Evolutionary conservation across 345 rosid genomes (phyloP).

Genomic region (Tarenaya hassleriana): DNA sequence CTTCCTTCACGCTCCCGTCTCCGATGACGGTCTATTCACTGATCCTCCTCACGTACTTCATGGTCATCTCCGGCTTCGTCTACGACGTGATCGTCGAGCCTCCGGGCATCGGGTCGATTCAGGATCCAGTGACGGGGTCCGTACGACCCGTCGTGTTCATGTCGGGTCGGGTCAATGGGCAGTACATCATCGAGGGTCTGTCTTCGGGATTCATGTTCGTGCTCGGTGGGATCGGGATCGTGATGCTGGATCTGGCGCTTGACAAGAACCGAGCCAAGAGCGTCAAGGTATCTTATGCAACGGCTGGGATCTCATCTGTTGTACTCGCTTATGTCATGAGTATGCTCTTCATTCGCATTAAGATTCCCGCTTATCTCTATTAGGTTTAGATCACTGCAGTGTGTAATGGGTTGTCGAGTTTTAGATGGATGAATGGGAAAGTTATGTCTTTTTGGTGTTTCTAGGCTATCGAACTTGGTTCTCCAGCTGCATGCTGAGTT

Average conservation of each 20-base stretch:
- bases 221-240: slow-evolving; percentile 78
- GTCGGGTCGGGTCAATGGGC: slow-evolving; percentile 87
- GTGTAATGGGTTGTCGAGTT: slow-evolving; percentile 16
- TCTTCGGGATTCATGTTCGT: slow-evolving; percentile 97
- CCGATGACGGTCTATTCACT: slow-evolving; percentile 82
- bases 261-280: slow-evolving; percentile 81
- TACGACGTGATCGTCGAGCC: slow-evolving; percentile 96
- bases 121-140: slow-evolving; percentile 80
- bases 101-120: slow-evolving; percentile 91
- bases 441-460: slow-evolving; percentile 1
- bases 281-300: slow-evolving; percentile 70
- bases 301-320: slow-evolving; percentile 68
- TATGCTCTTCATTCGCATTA: slow-evolving; percentile 93
- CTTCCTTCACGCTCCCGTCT: slow-evolving; percentile 73
- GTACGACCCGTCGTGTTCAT: slow-evolving; percentile 88
- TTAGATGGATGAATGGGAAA: slow-evolving; percentile 4
- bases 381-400: slow-evolving; percentile 13
- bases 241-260: slow-evolving; percentile 79
- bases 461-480: slow-evolving; percentile 6
- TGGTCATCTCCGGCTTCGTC: slow-evolving; percentile 84
- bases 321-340: slow-evolving; percentile 78
- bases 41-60: slow-evolving; percentile 88
- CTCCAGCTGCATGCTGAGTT: not conserved
- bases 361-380: slow-evolving; percentile 87
- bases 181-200: slow-evolving; percentile 95